Evolutionary conservation across 805 yeast species (phyloP), one percentile per base, ranked within the genome.

Genomic region (Kodamaea kaohsiungensis): DNA sequence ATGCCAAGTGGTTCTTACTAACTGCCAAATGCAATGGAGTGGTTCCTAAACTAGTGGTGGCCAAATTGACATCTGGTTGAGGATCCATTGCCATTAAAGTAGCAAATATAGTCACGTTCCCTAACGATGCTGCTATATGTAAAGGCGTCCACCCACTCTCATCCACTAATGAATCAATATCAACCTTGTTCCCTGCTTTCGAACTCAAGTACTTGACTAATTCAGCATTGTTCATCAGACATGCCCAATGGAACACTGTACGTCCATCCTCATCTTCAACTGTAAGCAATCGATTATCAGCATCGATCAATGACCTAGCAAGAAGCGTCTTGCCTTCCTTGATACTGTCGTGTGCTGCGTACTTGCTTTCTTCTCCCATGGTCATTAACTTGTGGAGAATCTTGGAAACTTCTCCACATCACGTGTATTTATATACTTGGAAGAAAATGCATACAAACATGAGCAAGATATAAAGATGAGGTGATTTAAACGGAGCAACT

Each of bases 181-280:
- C 93, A 19, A 81, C 69, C 35, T 74, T 73, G 33, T 56, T 59
- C 43, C 43, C 46, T 33, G 30, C 30, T 53, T 33, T 10, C 15
- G 42, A 45, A 51, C 52, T 66, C 56, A 74, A 38, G 75, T 78
- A 53, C 69, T 72, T 53, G 76, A 83, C 83, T 16, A 87, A 75
- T 25, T 81, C 84, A 5, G 70, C 61, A 53, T 85, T 78, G 49
- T 82, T 81, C 60, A 78, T 78, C 1, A 96, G 82, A 25, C 86
- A 83, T 1, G 97, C 97, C 97, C 97, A 92, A 67, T 90, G 96
- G 48, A 91, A 71, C 1, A 97, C 88, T 1, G 88, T 84, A 59
- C 98, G 78, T 1, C 85, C 86, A 63, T 91, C 97, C 2, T 77
- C 79, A 67, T 92, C 98, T 56, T 68, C 75, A 13, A 62, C 50